Evolutionary conservation across 2,329 filamentous ascomycete genomes (phyloP), one percentile per base, ranked within the genome.

Genomic region (Penicillium sp.): DNA sequence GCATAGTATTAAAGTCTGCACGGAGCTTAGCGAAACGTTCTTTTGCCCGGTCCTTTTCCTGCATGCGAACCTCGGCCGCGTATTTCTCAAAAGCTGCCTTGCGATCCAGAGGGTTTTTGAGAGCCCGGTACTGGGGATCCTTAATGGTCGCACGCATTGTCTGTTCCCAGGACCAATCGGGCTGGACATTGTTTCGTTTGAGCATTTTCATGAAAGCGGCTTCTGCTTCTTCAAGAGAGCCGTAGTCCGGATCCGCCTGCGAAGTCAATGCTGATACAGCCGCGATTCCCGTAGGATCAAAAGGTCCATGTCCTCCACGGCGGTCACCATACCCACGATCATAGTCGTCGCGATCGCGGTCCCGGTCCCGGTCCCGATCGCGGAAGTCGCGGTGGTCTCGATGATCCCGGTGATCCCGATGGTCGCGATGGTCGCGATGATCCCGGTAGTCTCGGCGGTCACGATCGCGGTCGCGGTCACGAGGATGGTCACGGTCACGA

Each of bases 31-130:
- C 79, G 68, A 95, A 79, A 66, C 93, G 85, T 72, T 97, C 91
- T 71, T 95, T 91, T 65, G 90, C 90, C 59, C 87, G 86, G 69
- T 94, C 89, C 75, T 94, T 93, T 73, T 98, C 93, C 73, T 96
- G 88, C 58, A 86, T 78, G 58, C 93, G 83, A 69, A 95, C 81
- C 67, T 97, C 89, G 60, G 89, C 79, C 66, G 88, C 89, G 75
- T 93, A 98, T 73, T 95, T 95, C 73, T 95, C 88, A 69, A 96
- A 98, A 13, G 90, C 88, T 56, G 84, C 78, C 70, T 89, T 93
- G 58, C 93, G 84, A 65, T 95, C 90, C 69, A 85, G 90, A 4
- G 93, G 89, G 61, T 96, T 90, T 63, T 91, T 93, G 57, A 98
- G 83, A 18, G 93, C 88, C 52, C 91, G 86, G 68, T 93, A 97